Base-by-base conservation (phyloP, 2,329 filamentous ascomycete species). In the Neonectria faginata region DNA sequence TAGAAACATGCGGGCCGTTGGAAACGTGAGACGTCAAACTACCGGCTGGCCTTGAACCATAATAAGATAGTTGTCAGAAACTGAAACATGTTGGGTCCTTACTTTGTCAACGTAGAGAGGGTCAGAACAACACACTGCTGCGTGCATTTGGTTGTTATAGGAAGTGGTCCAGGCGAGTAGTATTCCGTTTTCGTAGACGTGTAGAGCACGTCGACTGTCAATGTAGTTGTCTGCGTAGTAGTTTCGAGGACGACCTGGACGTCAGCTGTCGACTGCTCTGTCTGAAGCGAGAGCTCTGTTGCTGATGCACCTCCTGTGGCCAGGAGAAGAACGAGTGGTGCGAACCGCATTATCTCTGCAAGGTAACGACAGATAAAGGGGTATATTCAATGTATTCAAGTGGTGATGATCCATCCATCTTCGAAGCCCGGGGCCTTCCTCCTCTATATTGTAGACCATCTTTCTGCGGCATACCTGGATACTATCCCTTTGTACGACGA, bases 61-160 rank as follows among this genome's bases (percentile, higher is more conserved):
- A 20, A 27, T n/a, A 53, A 56, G 10, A 39, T 2, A 6, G 27
- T 20, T 45, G 10, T n/a, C 52, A 33, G 25, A 16, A 18, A 27
- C 27, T 22, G 47, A 65, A 11, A 51, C 48, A 47, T 53, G 11
- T 47, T 10, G 7, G 2, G 1, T 27, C 36, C 69, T 47, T 67
- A 74, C 72, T 60, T 66, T 18, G 59, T 64, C 10, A 64, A 65
- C 25, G 72, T 71, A 16, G 64, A 64, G 10, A 74, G 54, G 14
- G 72, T 74, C 3, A 70, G 16, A 18, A 71, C 39, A 27, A 57
- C 60, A 33, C 72, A 74, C 33, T 59, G 50, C 6, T 70, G 65
- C 9, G 69, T 61, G 47, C 72, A 74, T 16, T 67, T 39, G 14
- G 72, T 68, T 31, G 69, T 72, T 51, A 65, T 63, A 4, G 68